Conservation (phyloP, 129 eudicot species). For the Heracleum sosnowskyi region DNA sequence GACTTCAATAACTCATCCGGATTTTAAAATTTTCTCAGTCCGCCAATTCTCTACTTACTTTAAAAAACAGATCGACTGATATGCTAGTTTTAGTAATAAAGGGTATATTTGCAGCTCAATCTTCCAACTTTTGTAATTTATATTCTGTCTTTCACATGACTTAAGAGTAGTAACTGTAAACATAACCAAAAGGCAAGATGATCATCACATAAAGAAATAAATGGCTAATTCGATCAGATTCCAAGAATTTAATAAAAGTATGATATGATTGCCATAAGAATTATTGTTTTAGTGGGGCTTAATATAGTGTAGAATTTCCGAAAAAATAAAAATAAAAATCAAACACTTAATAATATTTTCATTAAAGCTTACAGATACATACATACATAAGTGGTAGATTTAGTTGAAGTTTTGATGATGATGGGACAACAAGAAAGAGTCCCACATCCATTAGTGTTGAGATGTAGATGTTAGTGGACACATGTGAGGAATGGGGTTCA, state of each 20-base stretch:
- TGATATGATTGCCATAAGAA: not conserved
- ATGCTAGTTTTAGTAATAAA: not conserved
- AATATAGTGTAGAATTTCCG: not conserved
- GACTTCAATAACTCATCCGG: too few relatives aligned
- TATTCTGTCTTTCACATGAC: not conserved
- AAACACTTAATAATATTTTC: not conserved
- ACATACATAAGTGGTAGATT: constrained; percentile 3
- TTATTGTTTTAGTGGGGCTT: constrained; percentile 4
- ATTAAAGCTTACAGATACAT: too few relatives aligned
- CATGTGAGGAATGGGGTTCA: not conserved
- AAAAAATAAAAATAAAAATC: not conserved
- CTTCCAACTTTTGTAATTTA: not conserved
- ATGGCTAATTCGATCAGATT: not conserved
- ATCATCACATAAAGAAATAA: not conserved
- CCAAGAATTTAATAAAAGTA: not conserved
- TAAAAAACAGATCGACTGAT: not conserved
- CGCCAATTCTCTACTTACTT: not conserved
- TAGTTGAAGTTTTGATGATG: constrained; percentile 1
- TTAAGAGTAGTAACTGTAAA: not conserved
- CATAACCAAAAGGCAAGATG: not conserved
- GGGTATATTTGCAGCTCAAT: not conserved
- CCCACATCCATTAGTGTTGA: constrained; percentile 6
- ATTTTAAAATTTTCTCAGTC: not conserved
- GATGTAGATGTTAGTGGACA: constrained; percentile 2
- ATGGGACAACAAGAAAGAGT: not conserved